A percentile compares a stretch with the other conserved stretches of the same genome.
Evolutionary conservation across 768 basidiomycete species (phyloP).

Genomic region (Asterophora lycoperdoides): DNA sequence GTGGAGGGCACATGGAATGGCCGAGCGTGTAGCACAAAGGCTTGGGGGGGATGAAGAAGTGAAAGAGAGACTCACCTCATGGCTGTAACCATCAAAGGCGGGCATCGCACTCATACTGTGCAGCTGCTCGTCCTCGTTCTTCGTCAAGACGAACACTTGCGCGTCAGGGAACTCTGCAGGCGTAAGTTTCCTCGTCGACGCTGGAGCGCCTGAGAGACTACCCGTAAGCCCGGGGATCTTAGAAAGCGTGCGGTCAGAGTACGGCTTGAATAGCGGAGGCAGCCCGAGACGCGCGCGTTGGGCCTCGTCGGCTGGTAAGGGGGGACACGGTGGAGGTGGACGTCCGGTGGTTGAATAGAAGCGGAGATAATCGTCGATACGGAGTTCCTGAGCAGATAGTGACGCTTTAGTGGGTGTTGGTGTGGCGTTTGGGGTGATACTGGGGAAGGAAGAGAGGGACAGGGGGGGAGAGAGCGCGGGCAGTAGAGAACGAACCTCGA

Average conservation of each 20-base stretch:
- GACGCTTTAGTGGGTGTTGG: no score
- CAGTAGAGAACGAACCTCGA: constrained; percentile 22
- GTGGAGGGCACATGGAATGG: not conserved
- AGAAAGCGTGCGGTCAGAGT: not conserved
- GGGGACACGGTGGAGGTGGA: constrained; percentile 47
- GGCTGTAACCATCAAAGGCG: constrained; percentile 31
- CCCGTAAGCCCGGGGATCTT: constrained; percentile 11
- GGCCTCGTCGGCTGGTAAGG: constrained; percentile 39
- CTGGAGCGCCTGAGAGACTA: constrained; percentile 20
- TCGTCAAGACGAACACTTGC: constrained; percentile 17
- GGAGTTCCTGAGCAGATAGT: constrained; percentile 42
- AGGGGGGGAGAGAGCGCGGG: not conserved
- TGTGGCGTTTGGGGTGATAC: not conserved
- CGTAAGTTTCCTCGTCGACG: no score
- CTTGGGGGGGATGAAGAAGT: constrained; percentile 5
- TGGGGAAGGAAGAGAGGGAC: not conserved
- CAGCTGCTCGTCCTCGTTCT: constrained; percentile 22
- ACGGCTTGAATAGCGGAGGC: constrained; percentile 49
- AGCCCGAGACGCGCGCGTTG: constrained; percentile 43
- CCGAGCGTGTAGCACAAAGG: constrained; percentile 2
- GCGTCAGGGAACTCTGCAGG: constrained; percentile 16
- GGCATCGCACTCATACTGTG: constrained; percentile 38
- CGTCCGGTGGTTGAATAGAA: constrained; percentile 43
- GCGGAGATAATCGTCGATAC: constrained; percentile 49
- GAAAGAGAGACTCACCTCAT: constrained; percentile 44